Conservation (phyloP, 139 green algal genomes). For the Picochlorum sp. region DNA sequence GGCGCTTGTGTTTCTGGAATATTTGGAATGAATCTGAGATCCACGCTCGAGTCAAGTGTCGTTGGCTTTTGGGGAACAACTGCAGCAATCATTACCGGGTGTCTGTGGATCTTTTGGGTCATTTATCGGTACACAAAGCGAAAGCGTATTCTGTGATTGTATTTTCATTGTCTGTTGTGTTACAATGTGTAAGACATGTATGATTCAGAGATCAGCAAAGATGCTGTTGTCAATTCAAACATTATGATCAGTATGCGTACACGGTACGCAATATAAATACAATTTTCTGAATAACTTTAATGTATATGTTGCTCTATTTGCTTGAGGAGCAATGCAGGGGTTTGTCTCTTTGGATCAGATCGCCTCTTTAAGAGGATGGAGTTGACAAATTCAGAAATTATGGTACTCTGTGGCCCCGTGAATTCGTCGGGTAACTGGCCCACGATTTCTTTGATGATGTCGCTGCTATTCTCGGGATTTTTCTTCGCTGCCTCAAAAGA, state of each 20-base stretch:
- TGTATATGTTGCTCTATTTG: background rate
- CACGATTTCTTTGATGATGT: no score
- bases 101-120: slow-evolving; percentile 54
- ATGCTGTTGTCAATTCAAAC: no score
- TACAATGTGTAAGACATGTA: background rate
- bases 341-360: background rate
- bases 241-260: no score
- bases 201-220: background rate
- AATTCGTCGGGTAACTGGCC: no score
- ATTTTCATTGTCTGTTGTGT: background rate
- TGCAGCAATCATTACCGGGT: slow-evolving; percentile 60
- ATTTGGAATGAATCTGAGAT: slow-evolving; percentile 61
- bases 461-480: no score
- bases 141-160: slow-evolving; percentile 64
- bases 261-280: no score
- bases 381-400: no score
- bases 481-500: no score
- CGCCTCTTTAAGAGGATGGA: no score
- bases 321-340: background rate
- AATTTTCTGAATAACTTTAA: background rate
- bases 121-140: slow-evolving; percentile 68
- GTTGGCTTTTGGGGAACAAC: slow-evolving; percentile 77
- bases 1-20: slow-evolving; percentile 83
- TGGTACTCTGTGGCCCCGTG: no score
- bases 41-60: slow-evolving; percentile 71